Percentiles rank a stretch among this genome's conserved stretches.
Evolutionary conservation across 148 eudicot genomes (phyloP).

Genomic region (Rhododendron williamsianum): DNA sequence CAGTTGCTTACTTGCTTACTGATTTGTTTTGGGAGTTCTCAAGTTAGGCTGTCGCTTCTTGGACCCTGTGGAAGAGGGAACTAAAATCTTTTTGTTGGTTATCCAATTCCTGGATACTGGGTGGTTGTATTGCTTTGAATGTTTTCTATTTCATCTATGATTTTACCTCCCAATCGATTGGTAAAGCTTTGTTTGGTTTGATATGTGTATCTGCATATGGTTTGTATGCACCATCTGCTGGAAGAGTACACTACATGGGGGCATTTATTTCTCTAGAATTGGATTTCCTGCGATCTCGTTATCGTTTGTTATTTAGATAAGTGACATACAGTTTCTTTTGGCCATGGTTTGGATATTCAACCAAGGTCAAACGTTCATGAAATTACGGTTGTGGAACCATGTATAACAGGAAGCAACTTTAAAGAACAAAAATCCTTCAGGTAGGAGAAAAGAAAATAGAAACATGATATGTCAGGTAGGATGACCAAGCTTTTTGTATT

Average conservation of each 20-base stretch:
- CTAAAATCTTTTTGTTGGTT: neutral
- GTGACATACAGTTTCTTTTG: neutral
- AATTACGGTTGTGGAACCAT: neutral
- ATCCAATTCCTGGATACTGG: neutral
- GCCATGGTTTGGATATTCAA: neutral
- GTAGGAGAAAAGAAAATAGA: neutral
- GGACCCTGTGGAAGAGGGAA: conserved; percentile 9
- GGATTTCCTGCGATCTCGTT: neutral
- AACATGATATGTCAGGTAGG: neutral
- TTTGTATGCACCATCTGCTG: neutral
- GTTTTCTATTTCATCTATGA: neutral
- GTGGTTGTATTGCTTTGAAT: neutral
- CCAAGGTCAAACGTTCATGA: neutral
- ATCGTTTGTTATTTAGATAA: neutral
- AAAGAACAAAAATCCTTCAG: neutral
- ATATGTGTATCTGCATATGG: neutral
- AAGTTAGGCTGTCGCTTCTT: too few species aligned
- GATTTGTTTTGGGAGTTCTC: too few species aligned
- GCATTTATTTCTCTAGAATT: neutral
- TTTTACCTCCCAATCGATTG: neutral
- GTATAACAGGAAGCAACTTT: neutral
- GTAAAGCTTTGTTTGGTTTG: neutral
- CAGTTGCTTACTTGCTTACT: too few species aligned
- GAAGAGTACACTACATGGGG: neutral
- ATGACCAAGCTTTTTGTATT: too few species aligned